Percentiles rank a stretch among this genome's conserved stretches.
Conservation (phyloP, 768 basidiomycete genomes). For the Albatrellus ellisii region DNA sequence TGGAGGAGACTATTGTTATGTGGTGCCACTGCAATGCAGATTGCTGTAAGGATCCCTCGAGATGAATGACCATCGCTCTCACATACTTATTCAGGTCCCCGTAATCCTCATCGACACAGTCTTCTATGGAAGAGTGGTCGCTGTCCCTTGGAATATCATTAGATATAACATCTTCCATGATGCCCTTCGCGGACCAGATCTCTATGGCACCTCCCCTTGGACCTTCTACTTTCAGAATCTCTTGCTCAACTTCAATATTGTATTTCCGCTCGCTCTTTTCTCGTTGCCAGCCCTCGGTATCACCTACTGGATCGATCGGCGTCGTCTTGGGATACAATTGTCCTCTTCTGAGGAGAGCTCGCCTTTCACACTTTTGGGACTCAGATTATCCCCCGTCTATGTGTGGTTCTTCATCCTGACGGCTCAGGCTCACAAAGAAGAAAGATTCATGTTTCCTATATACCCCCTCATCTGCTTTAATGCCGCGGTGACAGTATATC, state of each 20-base stretch:
- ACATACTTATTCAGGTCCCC: conserved; percentile 47
- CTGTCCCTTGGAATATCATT: conserved; percentile 91
- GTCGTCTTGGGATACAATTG: conserved; percentile 49
- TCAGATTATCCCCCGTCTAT: conserved; percentile 83
- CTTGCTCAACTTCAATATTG: conserved; percentile 86
- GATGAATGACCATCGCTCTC: neutral
- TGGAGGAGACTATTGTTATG: conserved; percentile 43
- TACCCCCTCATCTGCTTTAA: conserved; percentile 92
- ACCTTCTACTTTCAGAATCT: conserved; percentile 83
- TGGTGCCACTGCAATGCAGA: conserved; percentile 40
- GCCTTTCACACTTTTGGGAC: conserved; percentile 61
- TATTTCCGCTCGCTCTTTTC: conserved; percentile 66
- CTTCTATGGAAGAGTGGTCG: conserved; percentile 66
- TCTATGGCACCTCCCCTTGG: conserved; percentile 89
- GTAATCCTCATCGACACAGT: conserved; percentile 73
- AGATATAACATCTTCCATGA: conserved; percentile 87
- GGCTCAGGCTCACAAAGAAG: conserved; percentile 88
- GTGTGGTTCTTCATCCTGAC: conserved; percentile 79
- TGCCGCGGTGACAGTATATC: conserved; percentile 78
- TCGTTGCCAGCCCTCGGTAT: conserved; percentile 69
- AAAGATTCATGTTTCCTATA: conserved; percentile 95
- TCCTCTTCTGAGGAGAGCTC: conserved; percentile 51
- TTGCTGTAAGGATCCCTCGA: conserved; percentile 38
- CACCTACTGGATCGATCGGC: conserved; percentile 63
- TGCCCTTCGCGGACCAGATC: conserved; percentile 66